These are phyloP conservation scores for Massariosphaeria phaeospora DNA, from an alignment of 495 filamentous ascomycete genomes.

Conservation along the genomic window DNA sequence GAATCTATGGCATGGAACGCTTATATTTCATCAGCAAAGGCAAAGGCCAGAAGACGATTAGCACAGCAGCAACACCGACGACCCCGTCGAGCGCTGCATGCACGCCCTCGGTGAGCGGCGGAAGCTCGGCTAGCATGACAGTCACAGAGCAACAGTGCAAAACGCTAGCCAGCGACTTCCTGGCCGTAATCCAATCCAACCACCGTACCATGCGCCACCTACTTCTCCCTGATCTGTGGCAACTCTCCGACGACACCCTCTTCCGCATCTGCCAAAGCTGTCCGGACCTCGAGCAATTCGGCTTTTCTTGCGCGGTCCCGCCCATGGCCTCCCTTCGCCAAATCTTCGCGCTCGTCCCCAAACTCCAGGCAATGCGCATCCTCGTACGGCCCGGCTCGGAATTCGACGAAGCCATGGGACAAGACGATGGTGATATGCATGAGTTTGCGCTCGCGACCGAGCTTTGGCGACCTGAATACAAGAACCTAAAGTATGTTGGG, in stretches of 20 bases:
- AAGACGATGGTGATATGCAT: slow-evolving; percentile 31
- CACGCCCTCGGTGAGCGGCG: slow-evolving; percentile 13
- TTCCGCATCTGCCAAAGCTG: slow-evolving; percentile 50
- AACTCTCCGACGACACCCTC: slow-evolving; percentile 47
- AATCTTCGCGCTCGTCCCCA: slow-evolving; percentile 33
- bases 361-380: slow-evolving; percentile 37
- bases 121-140: neutral
- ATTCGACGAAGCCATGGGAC: slow-evolving; percentile 26
- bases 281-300: slow-evolving; percentile 56
- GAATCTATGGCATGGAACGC: slow-evolving; percentile 28
- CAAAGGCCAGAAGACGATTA: slow-evolving; percentile 12
- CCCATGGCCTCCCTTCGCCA: slow-evolving; percentile 26
- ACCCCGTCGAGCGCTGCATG: slow-evolving; percentile 2
- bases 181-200: slow-evolving; percentile 36
- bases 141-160: slow-evolving; percentile 18
- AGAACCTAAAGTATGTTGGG: slow-evolving; percentile 34
- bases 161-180: slow-evolving; percentile 34
- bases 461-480: slow-evolving; percentile 25
- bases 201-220: slow-evolving; percentile 54
- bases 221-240: slow-evolving; percentile 55
- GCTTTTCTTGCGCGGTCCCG: slow-evolving; percentile 15
- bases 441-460: slow-evolving; percentile 28
- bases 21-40: slow-evolving; percentile 33
- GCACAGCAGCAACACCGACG: slow-evolving; percentile 19
- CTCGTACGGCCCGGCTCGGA: slow-evolving; percentile 28